Conservation (phyloP, 2,329 filamentous ascomycete species). For the Samsoniella hepiali region DNA sequence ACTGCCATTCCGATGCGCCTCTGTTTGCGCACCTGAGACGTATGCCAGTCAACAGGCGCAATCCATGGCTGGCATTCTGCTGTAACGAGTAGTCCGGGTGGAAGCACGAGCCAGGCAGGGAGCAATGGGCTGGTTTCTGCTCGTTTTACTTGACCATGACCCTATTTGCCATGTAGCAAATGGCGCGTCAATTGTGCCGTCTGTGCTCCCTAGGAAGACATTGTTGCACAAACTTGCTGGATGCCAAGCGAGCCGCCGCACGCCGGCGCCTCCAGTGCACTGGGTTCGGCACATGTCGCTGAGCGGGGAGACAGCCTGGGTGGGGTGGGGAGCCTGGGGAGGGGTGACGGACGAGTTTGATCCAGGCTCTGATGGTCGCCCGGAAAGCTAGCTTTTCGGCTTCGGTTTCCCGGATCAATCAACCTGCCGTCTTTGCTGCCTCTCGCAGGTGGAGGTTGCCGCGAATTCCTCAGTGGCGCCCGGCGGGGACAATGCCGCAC, state of each 20-base stretch:
- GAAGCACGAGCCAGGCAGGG: background rate
- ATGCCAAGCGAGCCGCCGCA: constrained; percentile 12
- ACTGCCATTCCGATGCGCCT: background rate
- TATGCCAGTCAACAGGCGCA: background rate
- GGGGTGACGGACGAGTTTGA: background rate
- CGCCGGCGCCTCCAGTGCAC: constrained; percentile 9
- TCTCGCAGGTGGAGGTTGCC: background rate
- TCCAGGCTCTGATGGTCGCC: background rate
- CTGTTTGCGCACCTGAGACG: background rate
- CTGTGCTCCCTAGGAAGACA: background rate
- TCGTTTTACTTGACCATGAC: background rate
- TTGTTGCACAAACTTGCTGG: background rate
- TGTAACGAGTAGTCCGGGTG: background rate
- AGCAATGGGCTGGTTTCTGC: background rate
- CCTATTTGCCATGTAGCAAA: background rate
- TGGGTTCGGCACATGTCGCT: constrained; percentile 3
- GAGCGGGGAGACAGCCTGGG: background rate
- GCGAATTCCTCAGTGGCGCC: background rate
- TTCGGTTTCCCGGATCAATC: constrained; percentile 2
- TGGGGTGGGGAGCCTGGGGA: background rate
- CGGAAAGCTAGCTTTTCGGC: background rate
- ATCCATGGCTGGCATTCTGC: background rate
- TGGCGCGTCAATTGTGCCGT: constrained; percentile 4
- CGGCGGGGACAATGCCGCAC: background rate
- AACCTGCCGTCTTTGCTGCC: background rate